phyloP scores from a whole-genome alignment of 228 moss, liverwort and hornwort species.

The Sphagnum fallax region DNA sequence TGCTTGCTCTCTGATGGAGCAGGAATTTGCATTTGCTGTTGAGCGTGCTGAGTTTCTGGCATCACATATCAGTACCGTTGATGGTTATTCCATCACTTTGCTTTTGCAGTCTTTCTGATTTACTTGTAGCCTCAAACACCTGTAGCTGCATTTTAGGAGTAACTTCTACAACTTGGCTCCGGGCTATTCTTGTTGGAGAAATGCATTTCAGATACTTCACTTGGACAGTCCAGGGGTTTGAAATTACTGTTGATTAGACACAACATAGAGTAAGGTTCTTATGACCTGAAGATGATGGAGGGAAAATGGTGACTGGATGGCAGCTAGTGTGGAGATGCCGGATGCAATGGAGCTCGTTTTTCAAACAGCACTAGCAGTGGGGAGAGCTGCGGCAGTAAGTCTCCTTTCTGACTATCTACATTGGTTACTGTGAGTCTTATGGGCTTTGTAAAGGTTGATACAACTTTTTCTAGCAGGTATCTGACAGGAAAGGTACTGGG shows the following conservation, averaged over 20 bases:
- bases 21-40: constrained; percentile 88
- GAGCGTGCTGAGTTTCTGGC: constrained; percentile 88
- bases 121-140: no score
- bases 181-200: no score
- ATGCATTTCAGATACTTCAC: no score
- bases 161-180: no score
- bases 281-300: background rate
- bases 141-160: no score
- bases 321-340: constrained; percentile 82
- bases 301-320: constrained; percentile 5
- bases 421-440: no score
- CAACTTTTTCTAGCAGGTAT: no score
- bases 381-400: constrained; percentile 80
- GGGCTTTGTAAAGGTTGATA: no score
- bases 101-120: background rate
- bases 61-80: constrained; percentile 42
- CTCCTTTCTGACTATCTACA: background rate
- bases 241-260: no score
- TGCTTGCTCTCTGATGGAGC: constrained; percentile 78
- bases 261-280: no score
- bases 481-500: no score
- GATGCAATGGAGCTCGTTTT: constrained; percentile 97
- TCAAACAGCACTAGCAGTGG: constrained; percentile 82
- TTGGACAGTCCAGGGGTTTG: no score
- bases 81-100: constrained; percentile 44